Percentiles rank a stretch among this genome's conserved stretches.
Conservation (phyloP, 2,329 filamentous ascomycete species). For the Pseudomassariella vexata region DNA sequence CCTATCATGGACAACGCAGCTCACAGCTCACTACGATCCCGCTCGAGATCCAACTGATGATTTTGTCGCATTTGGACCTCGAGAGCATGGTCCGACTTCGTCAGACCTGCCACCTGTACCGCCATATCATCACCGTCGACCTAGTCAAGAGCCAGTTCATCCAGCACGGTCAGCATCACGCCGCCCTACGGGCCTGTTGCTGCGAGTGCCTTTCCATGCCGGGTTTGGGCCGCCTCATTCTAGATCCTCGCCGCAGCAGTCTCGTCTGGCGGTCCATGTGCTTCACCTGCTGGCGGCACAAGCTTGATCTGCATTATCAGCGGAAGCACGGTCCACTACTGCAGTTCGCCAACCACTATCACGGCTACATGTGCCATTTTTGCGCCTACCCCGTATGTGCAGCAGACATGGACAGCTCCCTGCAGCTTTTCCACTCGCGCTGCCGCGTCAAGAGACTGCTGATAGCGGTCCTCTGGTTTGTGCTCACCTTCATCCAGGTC, state of each 20-base stretch:
- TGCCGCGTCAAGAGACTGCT: constrained; percentile 18
- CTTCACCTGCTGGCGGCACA: constrained; percentile 22
- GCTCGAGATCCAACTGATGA: constrained; percentile 21
- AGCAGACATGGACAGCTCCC: constrained; percentile 12
- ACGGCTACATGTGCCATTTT: constrained; percentile 24
- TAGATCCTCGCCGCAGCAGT: constrained; percentile 14
- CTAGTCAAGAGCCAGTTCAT: constrained; percentile 17
- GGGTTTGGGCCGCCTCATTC: constrained; percentile 19
- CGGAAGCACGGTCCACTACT: constrained; percentile 23
- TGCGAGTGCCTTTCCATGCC: constrained; percentile 20
- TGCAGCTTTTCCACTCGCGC: constrained; percentile 17
- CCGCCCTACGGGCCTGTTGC: constrained; percentile 17
- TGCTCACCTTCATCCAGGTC: constrained; percentile 24
- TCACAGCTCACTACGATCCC: constrained; percentile 15
- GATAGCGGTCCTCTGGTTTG: constrained; percentile 19
- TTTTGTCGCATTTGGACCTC: constrained; percentile 19
- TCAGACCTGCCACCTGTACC: constrained; percentile 15
- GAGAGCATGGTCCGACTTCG: constrained; percentile 17
- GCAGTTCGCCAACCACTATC: constrained; percentile 18
- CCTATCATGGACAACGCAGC: too few relatives aligned
- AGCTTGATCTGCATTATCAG: constrained; percentile 16
- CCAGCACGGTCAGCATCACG: constrained; percentile 10
- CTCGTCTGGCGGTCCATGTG: constrained; percentile 22
- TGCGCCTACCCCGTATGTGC: constrained; percentile 23
- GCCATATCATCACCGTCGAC: constrained; percentile 20